phyloP scores from a whole-genome alignment of 176 grass and related monocot genomes.

The Bonia amplexicaulis region DNA sequence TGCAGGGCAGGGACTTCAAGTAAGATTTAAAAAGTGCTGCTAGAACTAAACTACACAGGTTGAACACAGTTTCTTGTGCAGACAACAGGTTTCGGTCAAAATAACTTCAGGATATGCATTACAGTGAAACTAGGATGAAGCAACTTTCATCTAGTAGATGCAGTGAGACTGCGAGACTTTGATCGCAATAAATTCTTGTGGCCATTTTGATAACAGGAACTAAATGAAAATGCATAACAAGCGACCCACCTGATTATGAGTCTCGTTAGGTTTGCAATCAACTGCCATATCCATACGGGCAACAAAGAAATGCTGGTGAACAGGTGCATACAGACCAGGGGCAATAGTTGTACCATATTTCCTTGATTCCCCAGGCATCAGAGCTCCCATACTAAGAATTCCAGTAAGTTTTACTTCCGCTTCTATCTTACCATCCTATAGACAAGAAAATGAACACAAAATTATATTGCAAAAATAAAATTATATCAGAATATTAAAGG shows the following conservation, averaged over 20 bases:
- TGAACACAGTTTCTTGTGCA: not conserved
- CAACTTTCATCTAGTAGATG: not conserved
- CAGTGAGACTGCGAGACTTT: too few relatives aligned
- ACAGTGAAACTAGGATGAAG: not conserved
- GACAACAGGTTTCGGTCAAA: not conserved
- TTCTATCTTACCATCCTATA: conserved; percentile 98
- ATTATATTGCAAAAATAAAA: conserved; percentile 4
- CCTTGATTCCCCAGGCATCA: conserved; percentile 89
- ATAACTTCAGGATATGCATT: not conserved
- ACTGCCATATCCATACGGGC: conserved; percentile 98
- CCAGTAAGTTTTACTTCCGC: conserved; percentile 98
- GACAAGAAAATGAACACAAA: conserved; percentile 13
- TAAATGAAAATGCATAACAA: not conserved
- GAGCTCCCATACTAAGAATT: conserved; percentile 95
- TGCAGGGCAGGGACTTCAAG: not conserved
- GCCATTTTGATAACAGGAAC: not conserved
- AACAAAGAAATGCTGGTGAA: conserved; percentile 99
- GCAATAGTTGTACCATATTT: conserved; percentile 99
- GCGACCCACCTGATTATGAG: conserved; percentile 84
- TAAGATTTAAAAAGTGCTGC: not conserved
- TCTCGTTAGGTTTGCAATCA: conserved; percentile 92
- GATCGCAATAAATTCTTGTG: not conserved
- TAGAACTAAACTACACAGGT: not conserved
- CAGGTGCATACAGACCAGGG: conserved; percentile 96
- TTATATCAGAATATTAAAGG: not conserved